phyloP scores from a whole-genome alignment of 2,329 filamentous ascomycete species.

The Tricladium varicosporioides region DNA sequence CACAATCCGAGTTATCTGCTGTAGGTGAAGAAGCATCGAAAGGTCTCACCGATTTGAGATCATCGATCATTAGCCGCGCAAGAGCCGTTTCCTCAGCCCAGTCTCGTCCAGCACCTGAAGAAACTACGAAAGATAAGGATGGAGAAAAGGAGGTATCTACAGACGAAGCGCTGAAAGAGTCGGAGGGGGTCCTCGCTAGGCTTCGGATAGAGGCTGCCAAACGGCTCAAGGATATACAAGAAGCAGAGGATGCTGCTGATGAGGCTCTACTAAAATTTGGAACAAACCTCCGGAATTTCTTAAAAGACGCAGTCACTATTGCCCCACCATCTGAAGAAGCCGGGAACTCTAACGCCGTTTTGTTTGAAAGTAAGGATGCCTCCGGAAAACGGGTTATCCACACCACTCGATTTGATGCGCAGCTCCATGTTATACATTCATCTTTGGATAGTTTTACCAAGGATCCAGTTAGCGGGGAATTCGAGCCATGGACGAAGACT shows the following conservation, averaged over 20 bases:
- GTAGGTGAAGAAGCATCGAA: slow-evolving; percentile 80
- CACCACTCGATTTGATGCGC: slow-evolving; percentile 89
- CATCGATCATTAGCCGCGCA: slow-evolving; percentile 69
- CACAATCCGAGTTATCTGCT: slow-evolving; percentile 77
- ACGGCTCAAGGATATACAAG: slow-evolving; percentile 83
- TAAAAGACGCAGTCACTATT: slow-evolving; percentile 87
- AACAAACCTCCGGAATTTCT: slow-evolving; percentile 81
- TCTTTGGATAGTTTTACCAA: slow-evolving; percentile 77
- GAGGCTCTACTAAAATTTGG: slow-evolving; percentile 92
- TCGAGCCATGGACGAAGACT: slow-evolving; percentile 65
- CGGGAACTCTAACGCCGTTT: slow-evolving; percentile 57
- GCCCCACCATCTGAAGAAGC: slow-evolving; percentile 63
- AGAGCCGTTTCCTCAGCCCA: slow-evolving; percentile 62
- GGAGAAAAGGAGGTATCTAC: slow-evolving; percentile 42
- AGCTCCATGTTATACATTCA: slow-evolving; percentile 92
- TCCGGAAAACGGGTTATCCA: slow-evolving; percentile 92
- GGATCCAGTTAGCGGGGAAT: slow-evolving; percentile 76
- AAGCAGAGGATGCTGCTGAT: slow-evolving; percentile 92
- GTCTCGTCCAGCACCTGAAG: slow-evolving; percentile 21
- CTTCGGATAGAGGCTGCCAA: slow-evolving; percentile 77
- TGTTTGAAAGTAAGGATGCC: slow-evolving; percentile 93
- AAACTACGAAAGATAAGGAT: slow-evolving; percentile 24
- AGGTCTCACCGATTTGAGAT: slow-evolving; percentile 69
- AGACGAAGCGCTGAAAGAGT: slow-evolving; percentile 46
- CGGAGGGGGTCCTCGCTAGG: slow-evolving; percentile 69